Conservation (phyloP, 345 rosid species). For the Eutrema japonicum region DNA sequence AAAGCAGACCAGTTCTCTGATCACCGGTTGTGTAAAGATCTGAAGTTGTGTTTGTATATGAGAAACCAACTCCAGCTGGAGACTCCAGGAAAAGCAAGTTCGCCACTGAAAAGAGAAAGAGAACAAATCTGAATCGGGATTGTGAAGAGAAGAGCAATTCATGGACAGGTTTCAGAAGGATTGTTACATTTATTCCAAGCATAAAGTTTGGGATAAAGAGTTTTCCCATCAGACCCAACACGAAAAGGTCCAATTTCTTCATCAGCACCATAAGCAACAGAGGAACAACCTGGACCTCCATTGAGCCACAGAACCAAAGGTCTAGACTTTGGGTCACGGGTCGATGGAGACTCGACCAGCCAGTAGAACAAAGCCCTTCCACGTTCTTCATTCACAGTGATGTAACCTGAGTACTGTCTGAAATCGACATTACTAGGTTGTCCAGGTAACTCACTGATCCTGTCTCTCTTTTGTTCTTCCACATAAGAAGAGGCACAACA, state of each 20-base stretch:
- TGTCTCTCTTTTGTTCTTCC: slow-evolving; percentile 68
- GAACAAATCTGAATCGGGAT: slow-evolving; percentile 21
- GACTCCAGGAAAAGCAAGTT: slow-evolving; percentile 92
- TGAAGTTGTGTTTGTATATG: slow-evolving; percentile 78
- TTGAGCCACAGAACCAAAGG: slow-evolving; percentile 92
- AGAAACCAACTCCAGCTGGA: slow-evolving; percentile 98
- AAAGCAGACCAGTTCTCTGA: slow-evolving; percentile 69
- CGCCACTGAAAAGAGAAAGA: slow-evolving; percentile 60
- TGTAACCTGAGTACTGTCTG: slow-evolving; percentile 84
- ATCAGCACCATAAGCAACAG: slow-evolving; percentile 91
- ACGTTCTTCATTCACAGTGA: slow-evolving; percentile 70
- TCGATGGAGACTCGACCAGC: slow-evolving; percentile 75
- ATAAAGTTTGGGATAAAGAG: slow-evolving; percentile 69
- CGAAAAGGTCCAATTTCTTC: slow-evolving; percentile 96
- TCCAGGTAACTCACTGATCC: slow-evolving; percentile 75
- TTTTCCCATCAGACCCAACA: slow-evolving; percentile 72
- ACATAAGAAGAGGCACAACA: slow-evolving; percentile 43
- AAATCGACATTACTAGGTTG: slow-evolving; percentile 73
- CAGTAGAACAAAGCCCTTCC: slow-evolving; percentile 95
- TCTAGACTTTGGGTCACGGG: slow-evolving; percentile 65
- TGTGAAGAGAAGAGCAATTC: background rate
- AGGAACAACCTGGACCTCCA: slow-evolving; percentile 98
- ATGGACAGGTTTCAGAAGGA: background rate
- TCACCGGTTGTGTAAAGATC: slow-evolving; percentile 88
- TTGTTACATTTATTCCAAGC: slow-evolving; percentile 83